A percentile compares a stretch with the other conserved stretches of the same genome.
phyloP scores from a whole-genome alignment of 2,329 filamentous ascomycete genomes.

The Ophioceras dolichostomum region DNA sequence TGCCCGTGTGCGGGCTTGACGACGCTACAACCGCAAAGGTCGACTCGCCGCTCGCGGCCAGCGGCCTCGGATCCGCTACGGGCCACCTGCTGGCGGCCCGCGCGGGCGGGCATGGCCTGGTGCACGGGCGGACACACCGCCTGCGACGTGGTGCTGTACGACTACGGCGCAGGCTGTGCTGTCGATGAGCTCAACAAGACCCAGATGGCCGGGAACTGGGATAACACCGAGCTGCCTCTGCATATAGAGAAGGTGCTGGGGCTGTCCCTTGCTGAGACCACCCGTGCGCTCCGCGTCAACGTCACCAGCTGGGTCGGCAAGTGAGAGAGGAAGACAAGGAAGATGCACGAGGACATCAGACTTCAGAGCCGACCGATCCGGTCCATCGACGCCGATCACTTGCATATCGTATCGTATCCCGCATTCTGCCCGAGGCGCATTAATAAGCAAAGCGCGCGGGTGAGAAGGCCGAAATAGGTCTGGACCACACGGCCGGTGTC shows the following conservation, averaged over 20 bases:
- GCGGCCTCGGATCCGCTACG: conserved; percentile 15
- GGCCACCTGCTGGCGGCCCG: conserved; percentile 13
- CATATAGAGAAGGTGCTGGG: conserved; percentile 15
- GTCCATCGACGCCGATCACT: no score
- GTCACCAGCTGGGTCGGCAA: conserved; percentile 3
- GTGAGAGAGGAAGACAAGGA: not conserved
- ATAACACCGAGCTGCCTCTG: conserved; percentile 17
- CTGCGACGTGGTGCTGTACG: conserved; percentile 22
- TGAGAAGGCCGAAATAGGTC: no score
- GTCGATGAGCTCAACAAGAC: conserved; percentile 10
- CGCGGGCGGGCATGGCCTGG: conserved; percentile 11
- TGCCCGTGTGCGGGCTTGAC: conserved; percentile 18
- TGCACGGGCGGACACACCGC: conserved; percentile 22
- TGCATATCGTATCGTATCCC: no score
- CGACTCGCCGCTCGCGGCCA: conserved; percentile 13
- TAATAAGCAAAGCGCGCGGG: no score
- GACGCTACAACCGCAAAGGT: conserved; percentile 16
- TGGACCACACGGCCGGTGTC: no score
- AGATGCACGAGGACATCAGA: no score
- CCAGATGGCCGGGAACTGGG: conserved; percentile 14
- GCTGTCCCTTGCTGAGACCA: conserved; percentile 14
- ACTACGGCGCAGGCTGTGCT: conserved; percentile 14
- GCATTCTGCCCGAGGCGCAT: no score
- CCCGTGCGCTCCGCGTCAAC: conserved; percentile 10
- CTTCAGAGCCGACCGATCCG: no score